Evolutionary conservation across 805 yeast genomes (phyloP), one percentile per base, ranked within the genome.

Genomic region (Isabelozyma rhagii): DNA sequence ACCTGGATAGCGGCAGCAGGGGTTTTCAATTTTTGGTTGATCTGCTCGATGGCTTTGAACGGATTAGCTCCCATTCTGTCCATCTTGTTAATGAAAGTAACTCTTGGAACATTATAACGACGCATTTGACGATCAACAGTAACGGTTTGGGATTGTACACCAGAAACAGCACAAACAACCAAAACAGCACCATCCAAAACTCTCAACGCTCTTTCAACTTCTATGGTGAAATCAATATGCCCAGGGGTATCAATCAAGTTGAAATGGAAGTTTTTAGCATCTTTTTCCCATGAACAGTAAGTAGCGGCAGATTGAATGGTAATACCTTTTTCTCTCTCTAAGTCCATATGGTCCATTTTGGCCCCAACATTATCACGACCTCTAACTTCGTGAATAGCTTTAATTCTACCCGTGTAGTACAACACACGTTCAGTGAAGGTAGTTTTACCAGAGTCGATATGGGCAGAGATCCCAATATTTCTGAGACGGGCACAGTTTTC

Each of bases 51-150:
- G 50, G 96, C 97, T 55, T 80, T 82, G 86, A 96, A 94, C 18
- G 99, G 99, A 71, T 94, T 85, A 49, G 99, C 89, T 57, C 99
- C 99, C 97, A 94, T 89, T 68, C 99, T 84, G 71, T 94, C 99
- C 97, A 94, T 92, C 77, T 94, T 94, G 75, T 94, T 94, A 70
- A 94, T 88, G 64, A 94, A 94, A 8, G 99, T 93, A 47, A 94
- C 80, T 64, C 99, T 82, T 48, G 99, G 99, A 63, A 94, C 97
- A 65, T 94, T 91, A 73, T 94, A 94, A 67, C 99, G 85, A 62
- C 96, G 84, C 99, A 94, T 94, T 75, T 94, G 99, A 66, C 99
- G 86, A 69, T 94, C 99, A 44, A 94, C 99, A 40, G 99, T 94
- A 51, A 94, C 97, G 15, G 99, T 94, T 71, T 94, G 99, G 1